Evolutionary conservation across 768 basidiomycete species (phyloP).

Genomic region (Sistotremastrum suecicum): DNA sequence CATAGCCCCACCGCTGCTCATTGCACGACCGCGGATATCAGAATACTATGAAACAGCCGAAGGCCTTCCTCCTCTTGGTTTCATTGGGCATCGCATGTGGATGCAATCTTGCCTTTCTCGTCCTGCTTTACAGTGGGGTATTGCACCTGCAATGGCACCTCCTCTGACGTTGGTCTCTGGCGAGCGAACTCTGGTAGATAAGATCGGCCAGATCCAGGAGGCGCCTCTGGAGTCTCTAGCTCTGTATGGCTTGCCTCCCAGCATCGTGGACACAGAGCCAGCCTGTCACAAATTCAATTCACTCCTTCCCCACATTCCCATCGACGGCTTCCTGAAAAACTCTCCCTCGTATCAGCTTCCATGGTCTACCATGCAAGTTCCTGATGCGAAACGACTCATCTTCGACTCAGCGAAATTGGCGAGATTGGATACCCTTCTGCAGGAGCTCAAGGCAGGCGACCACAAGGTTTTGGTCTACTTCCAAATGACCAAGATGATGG

Average conservation of each 20-base stretch:
- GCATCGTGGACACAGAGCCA: constrained; percentile 41
- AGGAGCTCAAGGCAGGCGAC: constrained; percentile 83
- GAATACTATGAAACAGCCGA: constrained; percentile 18
- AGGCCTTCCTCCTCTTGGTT: constrained; percentile 37
- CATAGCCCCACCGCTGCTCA: constrained; percentile 19
- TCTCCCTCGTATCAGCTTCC: constrained; percentile 69
- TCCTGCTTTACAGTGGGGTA: constrained; percentile 67
- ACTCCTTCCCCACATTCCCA: constrained; percentile 45
- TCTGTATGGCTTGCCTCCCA: constrained; percentile 71
- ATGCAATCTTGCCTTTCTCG: constrained; percentile 69
- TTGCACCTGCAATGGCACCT: constrained; percentile 78
- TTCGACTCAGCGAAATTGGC: constrained; percentile 96
- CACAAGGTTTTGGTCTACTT: constrained; percentile 95
- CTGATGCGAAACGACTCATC: constrained; percentile 87
- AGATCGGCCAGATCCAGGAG: constrained; percentile 42
- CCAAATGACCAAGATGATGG: constrained; percentile 99
- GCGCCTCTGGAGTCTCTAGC: constrained; percentile 64
- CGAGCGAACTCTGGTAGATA: constrained; percentile 68
- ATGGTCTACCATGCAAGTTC: constrained; percentile 75
- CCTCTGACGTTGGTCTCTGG: constrained; percentile 59
- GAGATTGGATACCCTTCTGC: constrained; percentile 74
- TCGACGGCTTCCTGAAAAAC: constrained; percentile 48
- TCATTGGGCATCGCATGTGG: constrained; percentile 54
- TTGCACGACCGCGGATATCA: constrained; percentile 20
- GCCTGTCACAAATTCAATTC: constrained; percentile 33